Base-by-base conservation (phyloP, 352 stramenopile species). In the Globisporangium nodosum region DNA sequence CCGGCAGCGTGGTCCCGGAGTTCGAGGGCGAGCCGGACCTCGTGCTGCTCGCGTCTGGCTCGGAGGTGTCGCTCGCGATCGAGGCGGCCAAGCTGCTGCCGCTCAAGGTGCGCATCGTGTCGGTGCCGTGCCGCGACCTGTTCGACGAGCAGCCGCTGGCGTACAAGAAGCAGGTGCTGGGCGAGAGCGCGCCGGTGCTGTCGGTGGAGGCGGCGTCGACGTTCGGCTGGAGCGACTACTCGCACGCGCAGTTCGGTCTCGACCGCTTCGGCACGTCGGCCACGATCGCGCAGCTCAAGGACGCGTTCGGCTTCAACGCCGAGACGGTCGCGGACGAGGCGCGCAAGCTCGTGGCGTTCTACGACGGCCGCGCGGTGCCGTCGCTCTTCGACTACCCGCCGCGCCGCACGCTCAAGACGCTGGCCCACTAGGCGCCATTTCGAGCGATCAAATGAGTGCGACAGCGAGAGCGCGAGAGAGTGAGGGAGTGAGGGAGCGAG, bases 51-150 rank as follows among this genome's bases (percentile, higher is more conserved):
- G 86, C 88, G 21, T 97, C 96, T 39, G 97, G 97, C 58, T 98
- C 91, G 56, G 97, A 99, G 73, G 96, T 99, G 56, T 81, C 78
- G 46, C 85, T 98, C 35, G 96, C 88, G 52, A 74, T 99, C n/a
- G 84, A 98, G 49, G 96, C 96, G 12, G 97, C 96, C 46, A 96
- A 98, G 78, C 69, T 90, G 47, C 71, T 98, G 42, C 76, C 73
- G 53, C 68, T 84, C 67, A 83, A 90, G 54, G 94, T 97, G 35
- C 89, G 94, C 63, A 88, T 99, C 31, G 97, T 99, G 11, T 98
- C 92, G 61, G 96, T 99, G 86, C 96, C 96, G 48, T 99, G 95
- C 77, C 91, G 92, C 69, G 96, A 99, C 75, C 56, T 99, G 24
- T 99, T 99, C 70, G 94, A 99, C 60, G 70, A 97, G 70, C 96